Conservation (phyloP, 2,329 filamentous ascomycete genomes). For the Acrocalymma vagum region DNA sequence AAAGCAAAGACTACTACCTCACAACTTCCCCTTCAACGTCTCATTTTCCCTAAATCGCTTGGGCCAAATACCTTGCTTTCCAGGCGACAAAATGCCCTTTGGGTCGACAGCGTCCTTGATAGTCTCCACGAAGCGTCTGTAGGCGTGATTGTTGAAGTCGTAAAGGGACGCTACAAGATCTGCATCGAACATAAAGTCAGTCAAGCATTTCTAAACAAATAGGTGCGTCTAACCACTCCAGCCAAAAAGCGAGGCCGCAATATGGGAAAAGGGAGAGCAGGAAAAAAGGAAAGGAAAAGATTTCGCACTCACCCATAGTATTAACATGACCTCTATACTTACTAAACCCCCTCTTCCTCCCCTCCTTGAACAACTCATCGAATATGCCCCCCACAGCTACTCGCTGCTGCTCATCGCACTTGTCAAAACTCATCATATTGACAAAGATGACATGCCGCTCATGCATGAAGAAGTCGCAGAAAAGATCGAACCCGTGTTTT, state of each 20-base stretch:
- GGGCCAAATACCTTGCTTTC: slow-evolving; percentile 44
- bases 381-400: slow-evolving; percentile 43
- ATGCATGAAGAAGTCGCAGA: slow-evolving; percentile 60
- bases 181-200: slow-evolving; percentile 11
- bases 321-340: slow-evolving; percentile 43
- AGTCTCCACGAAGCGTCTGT: slow-evolving; percentile 39
- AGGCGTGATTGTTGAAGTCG: slow-evolving; percentile 43
- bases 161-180: slow-evolving; percentile 40
- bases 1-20: too few relatives aligned
- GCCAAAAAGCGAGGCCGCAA: slow-evolving; percentile 20
- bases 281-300: background rate
- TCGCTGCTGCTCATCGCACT: slow-evolving; percentile 51
- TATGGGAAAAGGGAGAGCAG: too few relatives aligned
- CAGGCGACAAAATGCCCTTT: slow-evolving; percentile 40
- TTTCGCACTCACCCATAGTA: slow-evolving; percentile 33
- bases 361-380: slow-evolving; percentile 34
- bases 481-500: slow-evolving; percentile 53
- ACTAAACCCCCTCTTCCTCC: slow-evolving; percentile 38
- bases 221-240: too few relatives aligned
- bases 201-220: too few relatives aligned
- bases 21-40: slow-evolving; percentile 32
- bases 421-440: slow-evolving; percentile 60
- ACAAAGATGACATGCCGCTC: slow-evolving; percentile 57
- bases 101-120: slow-evolving; percentile 44
- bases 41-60: slow-evolving; percentile 31